Conservation (phyloP, 2,329 filamentous ascomycete genomes). For the Paraphoma sp. region DNA sequence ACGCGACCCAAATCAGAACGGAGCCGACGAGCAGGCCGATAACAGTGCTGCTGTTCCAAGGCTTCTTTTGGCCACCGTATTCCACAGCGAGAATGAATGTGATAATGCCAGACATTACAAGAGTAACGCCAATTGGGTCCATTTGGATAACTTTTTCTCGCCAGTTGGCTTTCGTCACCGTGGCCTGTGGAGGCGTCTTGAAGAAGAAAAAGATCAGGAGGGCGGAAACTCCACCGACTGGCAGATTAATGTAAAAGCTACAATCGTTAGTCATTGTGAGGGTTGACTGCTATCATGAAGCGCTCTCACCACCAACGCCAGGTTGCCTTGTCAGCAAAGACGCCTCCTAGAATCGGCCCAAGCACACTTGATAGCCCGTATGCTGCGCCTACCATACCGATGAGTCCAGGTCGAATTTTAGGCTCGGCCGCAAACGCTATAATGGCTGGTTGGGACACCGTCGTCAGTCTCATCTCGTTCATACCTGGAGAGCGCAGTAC, state of each 20-base stretch:
- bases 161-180: constrained; percentile 24
- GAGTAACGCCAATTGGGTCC: constrained; percentile 52
- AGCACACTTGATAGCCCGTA: constrained; percentile 47
- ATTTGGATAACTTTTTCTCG: constrained; percentile 52
- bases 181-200: constrained; percentile 38
- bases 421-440: constrained; percentile 52
- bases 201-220: constrained; percentile 51
- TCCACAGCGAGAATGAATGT: constrained; percentile 57
- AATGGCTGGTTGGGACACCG: constrained; percentile 30
- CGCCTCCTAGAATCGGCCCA: constrained; percentile 52
- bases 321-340: constrained; percentile 44
- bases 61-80: constrained; percentile 47
- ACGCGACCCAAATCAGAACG: constrained; percentile 43
- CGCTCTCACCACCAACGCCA: constrained; percentile 50
- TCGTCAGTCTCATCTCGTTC: not conserved
- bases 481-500: not conserved
- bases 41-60: constrained; percentile 46
- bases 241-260: constrained; percentile 54
- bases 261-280: not conserved
- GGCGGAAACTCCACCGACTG: constrained; percentile 51
- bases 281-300: not conserved
- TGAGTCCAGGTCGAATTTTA: constrained; percentile 47
- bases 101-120: constrained; percentile 49
- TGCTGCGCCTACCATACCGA: constrained; percentile 45
- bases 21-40: constrained; percentile 56